Evolutionary conservation across 2,329 filamentous ascomycete genomes (phyloP).

Genomic region (Fusarium cicatricum): DNA sequence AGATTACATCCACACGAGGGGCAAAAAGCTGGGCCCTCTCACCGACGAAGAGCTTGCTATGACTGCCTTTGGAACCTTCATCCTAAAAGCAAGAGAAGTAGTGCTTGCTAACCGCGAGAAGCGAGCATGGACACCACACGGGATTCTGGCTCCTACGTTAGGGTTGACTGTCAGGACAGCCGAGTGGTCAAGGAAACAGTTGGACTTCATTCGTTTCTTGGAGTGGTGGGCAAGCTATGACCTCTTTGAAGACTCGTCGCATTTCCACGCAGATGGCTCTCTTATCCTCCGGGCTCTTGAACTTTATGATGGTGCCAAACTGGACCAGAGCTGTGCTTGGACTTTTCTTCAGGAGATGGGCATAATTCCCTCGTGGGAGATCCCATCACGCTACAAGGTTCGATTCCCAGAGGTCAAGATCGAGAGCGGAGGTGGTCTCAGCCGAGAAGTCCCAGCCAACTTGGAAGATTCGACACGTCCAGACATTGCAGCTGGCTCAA

Average conservation of each 20-base stretch:
- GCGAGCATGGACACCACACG: constrained; percentile 59
- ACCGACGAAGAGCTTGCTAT: constrained; percentile 25
- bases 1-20: constrained; percentile 40
- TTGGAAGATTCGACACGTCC: constrained; percentile 47
- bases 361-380: constrained; percentile 74
- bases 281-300: constrained; percentile 68
- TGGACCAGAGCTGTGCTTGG: constrained; percentile 59
- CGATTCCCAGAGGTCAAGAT: constrained; percentile 60
- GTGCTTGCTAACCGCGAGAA: constrained; percentile 61
- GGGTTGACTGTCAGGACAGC: constrained; percentile 28
- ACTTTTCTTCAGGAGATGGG: constrained; percentile 81
- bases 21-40: constrained; percentile 26
- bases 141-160: constrained; percentile 50
- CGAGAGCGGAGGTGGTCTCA: constrained; percentile 53
- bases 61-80: constrained; percentile 53
- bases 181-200: constrained; percentile 44
- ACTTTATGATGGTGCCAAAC: constrained; percentile 61
- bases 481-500: constrained; percentile 58
- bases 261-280: constrained; percentile 68
- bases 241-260: constrained; percentile 60
- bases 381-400: constrained; percentile 68
- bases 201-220: constrained; percentile 71
- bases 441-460: constrained; percentile 45
- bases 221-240: constrained; percentile 71
- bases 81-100: constrained; percentile 56